phyloP scores from a whole-genome alignment of 495 filamentous ascomycete genomes.

The Xylaria sp. region DNA sequence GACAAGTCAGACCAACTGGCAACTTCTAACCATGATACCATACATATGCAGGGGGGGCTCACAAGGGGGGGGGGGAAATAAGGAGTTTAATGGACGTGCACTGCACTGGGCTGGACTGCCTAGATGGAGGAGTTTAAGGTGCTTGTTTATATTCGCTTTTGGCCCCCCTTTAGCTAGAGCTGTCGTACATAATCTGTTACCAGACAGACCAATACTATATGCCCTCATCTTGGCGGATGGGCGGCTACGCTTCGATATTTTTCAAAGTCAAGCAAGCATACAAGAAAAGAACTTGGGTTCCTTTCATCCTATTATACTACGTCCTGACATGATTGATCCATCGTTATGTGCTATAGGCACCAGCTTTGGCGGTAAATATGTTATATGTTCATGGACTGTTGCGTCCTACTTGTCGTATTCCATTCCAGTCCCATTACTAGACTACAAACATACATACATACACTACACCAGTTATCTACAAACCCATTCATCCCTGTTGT shows the following conservation, averaged over 20 bases:
- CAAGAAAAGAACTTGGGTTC: neutral
- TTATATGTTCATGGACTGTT: neutral
- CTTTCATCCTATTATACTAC: neutral
- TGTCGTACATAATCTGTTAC: slow-evolving; percentile 9
- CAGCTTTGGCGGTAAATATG: neutral
- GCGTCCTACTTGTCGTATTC: neutral
- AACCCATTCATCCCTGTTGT: neutral
- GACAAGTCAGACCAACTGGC: slow-evolving; percentile 6
- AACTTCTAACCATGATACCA: slow-evolving; percentile 16
- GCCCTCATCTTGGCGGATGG: neutral
- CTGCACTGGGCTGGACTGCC: neutral
- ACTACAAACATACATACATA: neutral
- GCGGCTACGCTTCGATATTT: neutral
- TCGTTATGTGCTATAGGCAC: neutral
- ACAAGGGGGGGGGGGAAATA: neutral
- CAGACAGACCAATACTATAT: slow-evolving; percentile 12
- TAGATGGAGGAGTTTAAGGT: neutral
- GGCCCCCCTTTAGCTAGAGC: neutral
- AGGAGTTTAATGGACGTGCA: slow-evolving; percentile 1
- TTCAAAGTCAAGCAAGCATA: neutral
- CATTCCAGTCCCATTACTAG: neutral
- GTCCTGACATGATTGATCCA: neutral
- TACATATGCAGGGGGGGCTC: neutral
- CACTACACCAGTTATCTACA: slow-evolving; percentile 22
- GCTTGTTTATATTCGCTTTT: neutral